phyloP scores from a whole-genome alignment of 1,284 basidiomycete genomes.

The Phylloboletellus chloephorus region DNA sequence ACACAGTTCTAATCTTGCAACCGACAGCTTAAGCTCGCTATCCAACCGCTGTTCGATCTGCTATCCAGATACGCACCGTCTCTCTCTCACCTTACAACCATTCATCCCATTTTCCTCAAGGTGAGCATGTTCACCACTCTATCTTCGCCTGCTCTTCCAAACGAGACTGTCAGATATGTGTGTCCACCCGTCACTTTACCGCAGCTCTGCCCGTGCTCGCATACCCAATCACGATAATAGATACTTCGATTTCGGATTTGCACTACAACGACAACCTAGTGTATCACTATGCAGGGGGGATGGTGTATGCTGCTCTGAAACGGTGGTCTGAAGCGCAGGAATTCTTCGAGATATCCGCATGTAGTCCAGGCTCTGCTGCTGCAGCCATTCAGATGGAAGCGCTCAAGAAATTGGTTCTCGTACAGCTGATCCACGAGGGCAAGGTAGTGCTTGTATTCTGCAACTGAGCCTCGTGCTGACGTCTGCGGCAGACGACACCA shows the following conservation, averaged over 20 bases:
- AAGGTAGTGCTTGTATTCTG: conserved; percentile 39
- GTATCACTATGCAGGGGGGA: conserved; percentile 73
- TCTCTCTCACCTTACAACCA: conserved; percentile 55
- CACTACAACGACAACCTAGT: conserved; percentile 68
- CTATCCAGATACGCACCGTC: conserved; percentile 55
- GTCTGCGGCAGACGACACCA: conserved; percentile 39
- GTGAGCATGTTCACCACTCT: conserved; percentile 27
- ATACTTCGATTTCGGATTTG: conserved; percentile 49
- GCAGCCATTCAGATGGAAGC: conserved; percentile 79
- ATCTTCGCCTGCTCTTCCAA: neutral
- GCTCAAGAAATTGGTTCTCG: conserved; percentile 72
- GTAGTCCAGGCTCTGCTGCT: conserved; percentile 60
- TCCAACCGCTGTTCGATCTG: conserved; percentile 55
- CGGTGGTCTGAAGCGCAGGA: conserved; percentile 63
- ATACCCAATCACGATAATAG: conserved; percentile 55
- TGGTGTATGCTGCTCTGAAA: conserved; percentile 56
- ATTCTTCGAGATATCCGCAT: conserved; percentile 72
- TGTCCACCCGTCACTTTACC: conserved; percentile 46
- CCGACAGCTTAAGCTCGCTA: conserved; percentile 42
- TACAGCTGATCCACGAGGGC: conserved; percentile 71
- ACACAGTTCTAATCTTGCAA: conserved; percentile 11
- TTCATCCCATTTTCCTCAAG: conserved; percentile 59
- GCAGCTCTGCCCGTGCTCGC: conserved; percentile 53
- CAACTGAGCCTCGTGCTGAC: conserved; percentile 3
- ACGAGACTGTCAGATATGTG: conserved; percentile 30